These are phyloP conservation scores for Fusarium transvaalense DNA, from an alignment of 2,329 filamentous ascomycete species.

Conservation along the genomic window DNA sequence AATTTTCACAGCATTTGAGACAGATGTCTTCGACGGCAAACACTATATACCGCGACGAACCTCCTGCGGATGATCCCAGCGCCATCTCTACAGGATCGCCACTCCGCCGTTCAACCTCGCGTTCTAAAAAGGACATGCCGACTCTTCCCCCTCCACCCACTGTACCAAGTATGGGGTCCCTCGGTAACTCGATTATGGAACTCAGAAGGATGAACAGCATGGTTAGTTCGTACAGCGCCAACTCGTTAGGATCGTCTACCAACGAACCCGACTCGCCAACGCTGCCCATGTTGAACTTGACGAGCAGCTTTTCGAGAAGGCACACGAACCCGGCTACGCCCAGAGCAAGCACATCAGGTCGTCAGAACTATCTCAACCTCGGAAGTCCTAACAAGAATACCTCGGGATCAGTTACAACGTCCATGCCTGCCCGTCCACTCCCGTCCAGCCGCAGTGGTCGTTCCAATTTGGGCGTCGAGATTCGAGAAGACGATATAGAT, in stretches of 20 bases:
- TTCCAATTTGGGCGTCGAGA: slow-evolving; percentile 33
- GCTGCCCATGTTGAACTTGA: slow-evolving; percentile 54
- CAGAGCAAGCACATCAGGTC: slow-evolving; percentile 54
- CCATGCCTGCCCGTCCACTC: slow-evolving; percentile 8
- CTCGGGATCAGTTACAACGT: slow-evolving; percentile 1
- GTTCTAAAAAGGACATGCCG: slow-evolving; percentile 29
- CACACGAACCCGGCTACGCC: slow-evolving; percentile 40
- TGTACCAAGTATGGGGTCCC: slow-evolving; percentile 30
- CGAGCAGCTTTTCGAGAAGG: slow-evolving; percentile 55
- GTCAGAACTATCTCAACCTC: slow-evolving; percentile 62
- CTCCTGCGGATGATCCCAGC: slow-evolving; percentile 19
- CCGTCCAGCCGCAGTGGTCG: slow-evolving; percentile 31
- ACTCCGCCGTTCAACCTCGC: slow-evolving; percentile 34
- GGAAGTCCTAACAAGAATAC: slow-evolving; percentile 49
- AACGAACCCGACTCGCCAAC: slow-evolving; percentile 55
- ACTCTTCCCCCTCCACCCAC: slow-evolving; percentile 10
- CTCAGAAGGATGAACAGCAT: slow-evolving; percentile 70
- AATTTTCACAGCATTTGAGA: slow-evolving; percentile 38
- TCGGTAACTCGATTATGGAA: slow-evolving; percentile 62
- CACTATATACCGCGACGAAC: slow-evolving; percentile 45
- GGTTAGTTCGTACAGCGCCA: slow-evolving; percentile 60
- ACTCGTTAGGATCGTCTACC: slow-evolving; percentile 52
- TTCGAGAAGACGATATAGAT: slow-evolving; percentile 39
- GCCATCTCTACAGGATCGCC: slow-evolving; percentile 45
- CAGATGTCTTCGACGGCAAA: slow-evolving; percentile 43